Conservation (phyloP, 208 protist genomes). For the Leishmania mexicana region DNA sequence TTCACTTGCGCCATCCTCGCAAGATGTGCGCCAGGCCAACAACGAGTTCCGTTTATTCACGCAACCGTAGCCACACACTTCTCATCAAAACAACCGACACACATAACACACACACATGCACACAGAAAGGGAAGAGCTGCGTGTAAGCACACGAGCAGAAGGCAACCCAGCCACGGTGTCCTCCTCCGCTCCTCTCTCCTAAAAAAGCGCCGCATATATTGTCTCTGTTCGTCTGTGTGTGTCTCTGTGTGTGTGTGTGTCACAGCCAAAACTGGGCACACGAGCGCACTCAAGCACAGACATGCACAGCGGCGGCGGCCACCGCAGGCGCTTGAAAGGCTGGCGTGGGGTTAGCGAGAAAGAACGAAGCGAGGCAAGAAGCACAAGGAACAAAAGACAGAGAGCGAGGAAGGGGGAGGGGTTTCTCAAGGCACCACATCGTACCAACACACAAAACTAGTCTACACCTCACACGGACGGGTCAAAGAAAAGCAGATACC, state of each 20-base stretch:
- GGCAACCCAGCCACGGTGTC: neutral
- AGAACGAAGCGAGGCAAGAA: neutral
- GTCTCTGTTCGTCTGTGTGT: neutral
- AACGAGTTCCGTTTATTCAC: neutral
- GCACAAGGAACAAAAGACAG: neutral
- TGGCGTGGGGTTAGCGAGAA: neutral
- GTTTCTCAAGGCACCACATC: neutral
- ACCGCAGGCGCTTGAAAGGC: neutral
- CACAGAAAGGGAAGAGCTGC: neutral
- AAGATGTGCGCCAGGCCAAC: neutral
- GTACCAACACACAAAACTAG: neutral
- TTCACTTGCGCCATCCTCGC: neutral
- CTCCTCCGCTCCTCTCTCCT: neutral
- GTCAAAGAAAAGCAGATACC: neutral
- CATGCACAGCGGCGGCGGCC: neutral
- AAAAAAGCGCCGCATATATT: neutral
- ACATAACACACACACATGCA: neutral
- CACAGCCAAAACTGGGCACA: neutral
- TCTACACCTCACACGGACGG: neutral
- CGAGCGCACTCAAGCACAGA: neutral
- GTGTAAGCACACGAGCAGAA: conserved; percentile 5
- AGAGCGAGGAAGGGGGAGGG: neutral
- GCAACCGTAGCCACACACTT: neutral
- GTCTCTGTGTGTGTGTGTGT: neutral
- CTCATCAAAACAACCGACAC: neutral